Evolutionary conservation across 139 green algal species (phyloP).

Genomic region (Chlamydomonas asymmetrica): DNA sequence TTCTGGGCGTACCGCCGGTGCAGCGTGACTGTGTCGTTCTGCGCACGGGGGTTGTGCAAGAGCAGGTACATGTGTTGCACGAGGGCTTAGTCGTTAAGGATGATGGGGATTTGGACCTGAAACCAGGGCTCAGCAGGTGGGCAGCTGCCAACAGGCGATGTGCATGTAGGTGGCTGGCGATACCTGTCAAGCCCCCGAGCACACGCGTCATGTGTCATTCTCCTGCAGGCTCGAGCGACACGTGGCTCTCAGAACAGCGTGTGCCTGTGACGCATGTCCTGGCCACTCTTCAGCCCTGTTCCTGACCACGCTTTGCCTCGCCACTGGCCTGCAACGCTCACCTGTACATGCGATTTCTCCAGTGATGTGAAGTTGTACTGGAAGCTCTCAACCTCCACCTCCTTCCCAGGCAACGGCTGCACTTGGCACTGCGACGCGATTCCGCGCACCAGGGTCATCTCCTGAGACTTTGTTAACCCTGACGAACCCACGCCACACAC

Average conservation of each 20-base stretch:
- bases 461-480: conserved; percentile 32
- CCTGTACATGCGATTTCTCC: background rate
- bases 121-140: too few species aligned
- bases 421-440: conserved; percentile 36
- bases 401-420: conserved; percentile 34
- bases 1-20: conserved; percentile 42
- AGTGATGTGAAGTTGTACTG: background rate
- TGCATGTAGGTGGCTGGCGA: too few species aligned
- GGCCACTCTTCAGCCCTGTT: too few species aligned
- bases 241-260: too few species aligned
- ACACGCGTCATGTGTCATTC: too few species aligned
- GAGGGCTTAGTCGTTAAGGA: too few species aligned
- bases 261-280: too few species aligned
- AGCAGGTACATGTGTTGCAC: background rate
- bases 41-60: background rate
- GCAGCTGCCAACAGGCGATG: too few species aligned
- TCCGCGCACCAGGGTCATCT: conserved; percentile 51
- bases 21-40: conserved; percentile 65
- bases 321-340: background rate
- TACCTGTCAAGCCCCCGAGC: too few species aligned
- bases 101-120: too few species aligned
- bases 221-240: too few species aligned
- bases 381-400: conserved; percentile 25
- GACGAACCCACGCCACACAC: background rate
- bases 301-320: too few species aligned